Evolutionary conservation across 208 protist species (phyloP).

Genomic region (Trypanosoma grayi): DNA sequence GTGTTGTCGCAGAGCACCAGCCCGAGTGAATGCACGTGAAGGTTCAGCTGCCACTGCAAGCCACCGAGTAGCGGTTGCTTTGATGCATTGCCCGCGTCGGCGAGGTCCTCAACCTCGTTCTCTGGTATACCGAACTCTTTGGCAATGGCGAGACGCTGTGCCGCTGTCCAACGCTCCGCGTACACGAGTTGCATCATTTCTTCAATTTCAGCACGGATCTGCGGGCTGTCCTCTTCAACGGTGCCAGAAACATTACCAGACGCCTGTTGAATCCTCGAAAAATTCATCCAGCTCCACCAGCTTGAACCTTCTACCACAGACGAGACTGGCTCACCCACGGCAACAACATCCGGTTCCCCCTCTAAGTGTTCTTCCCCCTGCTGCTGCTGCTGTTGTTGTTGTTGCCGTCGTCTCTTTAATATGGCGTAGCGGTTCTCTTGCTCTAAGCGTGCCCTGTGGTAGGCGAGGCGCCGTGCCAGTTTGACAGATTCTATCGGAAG

Average conservation of each 20-base stretch:
- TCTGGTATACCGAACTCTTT: slow-evolving; percentile 60
- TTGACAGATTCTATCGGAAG: slow-evolving; percentile 61
- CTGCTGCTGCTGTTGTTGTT: slow-evolving; percentile 14
- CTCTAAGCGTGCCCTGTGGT: slow-evolving; percentile 28
- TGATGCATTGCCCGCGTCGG: slow-evolving; percentile 10
- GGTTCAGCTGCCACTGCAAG: not conserved
- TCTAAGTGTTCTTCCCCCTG: slow-evolving; percentile 26
- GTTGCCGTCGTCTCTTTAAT: slow-evolving; percentile 6
- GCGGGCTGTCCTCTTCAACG: slow-evolving; percentile 26
- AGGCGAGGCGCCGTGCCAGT: slow-evolving; percentile 43
- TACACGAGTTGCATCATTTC: slow-evolving; percentile 56
- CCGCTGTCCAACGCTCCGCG: slow-evolving; percentile 50
- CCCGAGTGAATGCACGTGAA: not conserved
- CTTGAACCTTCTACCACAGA: not conserved
- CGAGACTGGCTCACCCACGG: not conserved
- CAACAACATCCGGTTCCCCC: slow-evolving; percentile 19
- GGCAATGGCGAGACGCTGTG: slow-evolving; percentile 59
- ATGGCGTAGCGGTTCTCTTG: slow-evolving; percentile 7
- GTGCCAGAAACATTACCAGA: not conserved
- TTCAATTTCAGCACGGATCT: slow-evolving; percentile 43
- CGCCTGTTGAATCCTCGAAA: not conserved
- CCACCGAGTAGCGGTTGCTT: not conserved
- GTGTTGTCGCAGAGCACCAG: slow-evolving; percentile 2
- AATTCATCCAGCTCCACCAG: slow-evolving; percentile 18
- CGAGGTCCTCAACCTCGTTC: slow-evolving; percentile 40